These are phyloP conservation scores for Phytopythium litorale DNA, from an alignment of 352 stramenopile species.

Conservation along the genomic window DNA sequence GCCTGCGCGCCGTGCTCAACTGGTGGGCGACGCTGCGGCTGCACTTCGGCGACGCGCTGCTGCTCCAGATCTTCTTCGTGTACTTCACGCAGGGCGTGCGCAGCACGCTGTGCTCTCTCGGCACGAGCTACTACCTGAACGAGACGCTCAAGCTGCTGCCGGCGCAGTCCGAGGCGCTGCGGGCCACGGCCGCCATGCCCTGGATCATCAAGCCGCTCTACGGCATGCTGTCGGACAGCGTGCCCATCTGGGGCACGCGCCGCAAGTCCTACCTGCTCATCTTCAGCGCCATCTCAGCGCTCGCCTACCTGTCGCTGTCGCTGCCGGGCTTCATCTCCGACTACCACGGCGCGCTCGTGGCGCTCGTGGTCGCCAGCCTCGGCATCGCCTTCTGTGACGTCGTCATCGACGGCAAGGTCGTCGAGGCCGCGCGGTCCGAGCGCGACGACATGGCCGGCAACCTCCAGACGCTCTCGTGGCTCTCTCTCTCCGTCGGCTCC, in stretches of 20 bases:
- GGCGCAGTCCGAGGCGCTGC: conserved; percentile 61
- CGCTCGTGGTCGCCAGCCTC: conserved; percentile 71
- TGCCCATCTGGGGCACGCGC: conserved; percentile 66
- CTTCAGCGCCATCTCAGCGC: conserved; percentile 54
- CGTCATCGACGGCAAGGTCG: conserved; percentile 77
- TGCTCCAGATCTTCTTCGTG: conserved; percentile 82
- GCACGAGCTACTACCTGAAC: conserved; percentile 79
- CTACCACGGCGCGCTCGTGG: conserved; percentile 45
- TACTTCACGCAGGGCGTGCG: conserved; percentile 82
- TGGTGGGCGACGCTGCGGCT: conserved; percentile 61
- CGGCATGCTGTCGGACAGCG: conserved; percentile 71
- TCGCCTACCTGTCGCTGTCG: conserved; percentile 58
- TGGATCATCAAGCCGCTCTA: conserved; percentile 85
- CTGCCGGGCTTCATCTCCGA: conserved; percentile 50
- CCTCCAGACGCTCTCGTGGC: conserved; percentile 75
- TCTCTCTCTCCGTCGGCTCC: conserved; percentile 66
- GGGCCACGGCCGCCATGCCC: conserved; percentile 61
- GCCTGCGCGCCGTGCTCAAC: conserved; percentile 33
- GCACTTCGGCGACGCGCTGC: conserved; percentile 61
- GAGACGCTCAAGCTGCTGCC: conserved; percentile 65
- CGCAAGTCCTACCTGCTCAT: conserved; percentile 81
- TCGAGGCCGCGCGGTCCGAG: conserved; percentile 65
- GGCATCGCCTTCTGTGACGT: conserved; percentile 80
- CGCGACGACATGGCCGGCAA: conserved; percentile 71
- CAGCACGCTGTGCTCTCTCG: conserved; percentile 69